Percentiles rank a stretch among this genome's conserved stretches.
These are phyloP conservation scores for Solanum neorickii DNA, from an alignment of 257 asterid genomes.

Conservation along the genomic window DNA sequence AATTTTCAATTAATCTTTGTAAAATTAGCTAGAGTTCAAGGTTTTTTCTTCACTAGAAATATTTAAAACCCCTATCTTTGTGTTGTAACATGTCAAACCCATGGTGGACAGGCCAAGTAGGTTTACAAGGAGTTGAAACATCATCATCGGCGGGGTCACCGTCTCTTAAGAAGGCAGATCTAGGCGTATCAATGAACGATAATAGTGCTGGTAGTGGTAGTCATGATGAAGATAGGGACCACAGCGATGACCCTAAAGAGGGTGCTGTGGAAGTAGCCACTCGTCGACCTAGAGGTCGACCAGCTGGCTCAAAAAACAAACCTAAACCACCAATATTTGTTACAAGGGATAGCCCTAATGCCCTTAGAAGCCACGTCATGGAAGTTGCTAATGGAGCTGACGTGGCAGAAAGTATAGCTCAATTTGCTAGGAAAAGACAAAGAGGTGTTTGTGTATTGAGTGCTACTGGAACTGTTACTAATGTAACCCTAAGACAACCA, in stretches of 20 bases:
- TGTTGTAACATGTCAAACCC: slow-evolving; percentile 31
- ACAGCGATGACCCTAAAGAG: slow-evolving; percentile 38
- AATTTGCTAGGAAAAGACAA: slow-evolving; percentile 45
- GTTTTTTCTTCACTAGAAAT: neutral
- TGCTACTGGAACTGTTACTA: slow-evolving; percentile 49
- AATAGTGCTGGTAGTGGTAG: slow-evolving; percentile 15
- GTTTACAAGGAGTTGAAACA: slow-evolving; percentile 32
- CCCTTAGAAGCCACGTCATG: slow-evolving; percentile 54
- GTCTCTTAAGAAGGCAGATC: slow-evolving; percentile 38
- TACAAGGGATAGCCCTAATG: slow-evolving; percentile 59
- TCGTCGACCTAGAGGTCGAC: slow-evolving; percentile 49
- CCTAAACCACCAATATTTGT: slow-evolving; percentile 56
- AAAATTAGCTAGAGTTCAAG: neutral
- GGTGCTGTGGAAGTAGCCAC: slow-evolving; percentile 41
- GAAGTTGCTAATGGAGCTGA: slow-evolving; percentile 55
- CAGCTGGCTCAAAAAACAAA: slow-evolving; percentile 56
- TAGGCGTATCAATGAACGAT: slow-evolving; percentile 31
- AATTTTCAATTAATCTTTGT: neutral
- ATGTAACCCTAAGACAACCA: slow-evolving; percentile 53
- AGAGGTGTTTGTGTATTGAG: slow-evolving; percentile 55
- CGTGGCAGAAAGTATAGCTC: slow-evolving; percentile 53
- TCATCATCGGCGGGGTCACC: slow-evolving; percentile 21
- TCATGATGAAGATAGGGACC: slow-evolving; percentile 22
- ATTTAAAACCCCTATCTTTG: neutral
- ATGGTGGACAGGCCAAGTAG: slow-evolving; percentile 61